Base-by-base conservation (phyloP, 2,329 filamentous ascomycete genomes). In the Albifimbria verrucaria region DNA sequence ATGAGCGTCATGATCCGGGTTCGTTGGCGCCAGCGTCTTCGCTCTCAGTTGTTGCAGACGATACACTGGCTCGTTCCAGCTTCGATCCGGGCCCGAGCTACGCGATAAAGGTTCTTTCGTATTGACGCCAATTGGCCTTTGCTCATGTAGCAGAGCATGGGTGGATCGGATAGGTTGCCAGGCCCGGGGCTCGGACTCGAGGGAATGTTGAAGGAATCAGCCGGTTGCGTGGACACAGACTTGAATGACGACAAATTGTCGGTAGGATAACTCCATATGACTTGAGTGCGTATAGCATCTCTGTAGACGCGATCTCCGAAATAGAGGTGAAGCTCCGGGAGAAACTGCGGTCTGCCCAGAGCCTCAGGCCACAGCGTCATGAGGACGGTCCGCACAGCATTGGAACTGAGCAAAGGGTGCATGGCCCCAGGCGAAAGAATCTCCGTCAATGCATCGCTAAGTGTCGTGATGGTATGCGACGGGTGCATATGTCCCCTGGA, bases 1-100 rank as follows among this genome's bases (percentile, higher is more conserved):
- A 52, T 80, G 77, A 1, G 77, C 69, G 59, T 85, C 81, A 47
- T 80, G 75, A 48, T 83, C 74, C 2, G 64, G 55, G 48, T 83
- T 72, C 3, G 66, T 62, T 0, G 82, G 81, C 3, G 77, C 53
- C 4, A 83, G 67, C 46, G 68, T 66, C 60, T 76, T 79, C 5
- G 74, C 72, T 2, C 79, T 74, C 15, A 79, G 62, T 28, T 67
- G 62, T 52, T 81, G 77, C 10, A 85, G 66, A 5, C 72, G 70
- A 44, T 68, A 61, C 6, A 85, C 78, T 0, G 80, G 76, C 4
- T 63, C 65, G 56, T 84, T 84, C 25, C 57, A 59, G n/a, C 57
- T 63, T 22, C 65, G 62, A 2, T 64, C 61, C 0, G 79, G 79
- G 0, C 73, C 74, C 2, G 64, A 3, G 68, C 57, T 12, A 81